A percentile compares a stretch with the other conserved stretches of the same genome.
Conservation (phyloP, 768 basidiomycete genomes). For the Cytidiella melzeri region DNA sequence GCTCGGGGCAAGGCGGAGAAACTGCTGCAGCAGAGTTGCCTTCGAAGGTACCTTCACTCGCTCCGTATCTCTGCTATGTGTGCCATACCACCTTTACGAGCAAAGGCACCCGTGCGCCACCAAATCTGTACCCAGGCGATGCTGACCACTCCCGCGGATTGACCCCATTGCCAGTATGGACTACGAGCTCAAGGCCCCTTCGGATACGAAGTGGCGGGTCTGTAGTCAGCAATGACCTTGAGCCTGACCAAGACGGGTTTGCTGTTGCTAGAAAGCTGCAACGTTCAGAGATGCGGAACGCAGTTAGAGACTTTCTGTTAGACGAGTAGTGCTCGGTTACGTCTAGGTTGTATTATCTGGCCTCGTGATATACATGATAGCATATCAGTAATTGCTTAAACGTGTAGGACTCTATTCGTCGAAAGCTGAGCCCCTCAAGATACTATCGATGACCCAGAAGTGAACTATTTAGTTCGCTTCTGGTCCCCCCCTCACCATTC, state of each 20-base stretch:
- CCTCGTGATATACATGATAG: no score
- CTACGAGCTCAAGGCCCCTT: background rate
- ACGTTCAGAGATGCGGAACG: conserved; percentile 2
- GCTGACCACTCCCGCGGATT: background rate
- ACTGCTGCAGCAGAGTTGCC: conserved; percentile 15
- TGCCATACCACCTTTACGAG: conserved; percentile 59
- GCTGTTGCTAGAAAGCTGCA: conserved; percentile 3
- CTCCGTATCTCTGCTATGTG: conserved; percentile 50
- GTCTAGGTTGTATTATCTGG: no score
- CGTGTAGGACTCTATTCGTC: no score
- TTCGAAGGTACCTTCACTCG: conserved; percentile 23
- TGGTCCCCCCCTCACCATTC: no score
- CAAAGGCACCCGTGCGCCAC: conserved; percentile 40
- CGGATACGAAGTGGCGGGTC: background rate
- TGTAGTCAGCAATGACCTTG: background rate
- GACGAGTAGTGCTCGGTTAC: no score
- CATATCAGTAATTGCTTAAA: no score
- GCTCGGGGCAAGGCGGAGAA: conserved; percentile 28
- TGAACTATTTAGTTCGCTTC: no score
- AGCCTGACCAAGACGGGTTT: background rate
- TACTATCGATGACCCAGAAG: no score
- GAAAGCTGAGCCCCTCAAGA: no score
- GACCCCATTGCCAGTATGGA: conserved; percentile 7
- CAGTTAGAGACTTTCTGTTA: conserved; percentile 5
- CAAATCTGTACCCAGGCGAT: conserved; percentile 8